Evolutionary conservation across 2,329 filamentous ascomycete genomes (phyloP), one percentile per base, ranked within the genome.

Genomic region (Aspergillus intermedius): DNA sequence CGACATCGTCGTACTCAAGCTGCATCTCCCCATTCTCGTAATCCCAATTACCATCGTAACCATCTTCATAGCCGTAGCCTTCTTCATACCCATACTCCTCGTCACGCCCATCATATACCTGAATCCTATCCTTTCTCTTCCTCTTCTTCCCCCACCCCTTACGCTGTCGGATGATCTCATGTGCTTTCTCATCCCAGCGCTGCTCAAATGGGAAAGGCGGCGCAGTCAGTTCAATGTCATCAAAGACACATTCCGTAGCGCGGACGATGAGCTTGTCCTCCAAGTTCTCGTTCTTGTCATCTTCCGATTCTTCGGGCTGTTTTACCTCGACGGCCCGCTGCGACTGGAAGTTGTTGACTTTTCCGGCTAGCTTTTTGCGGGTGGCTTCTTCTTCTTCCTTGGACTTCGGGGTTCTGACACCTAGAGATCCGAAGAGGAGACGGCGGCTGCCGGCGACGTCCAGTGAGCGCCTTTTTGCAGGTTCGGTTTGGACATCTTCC

Each of bases 131-230:
- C 60, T 78, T 82, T 48, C 61, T 60, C 57, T 69, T 72, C 21
- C 64, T 58, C 53, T 65, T 70, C 51, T 63, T 69, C 30, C 58
- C 57, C 48, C 54, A 61, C 19, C 61, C 67, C 54, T 66, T 70
- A 50, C 56, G 64, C 53, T 65, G 64, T 49, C 60, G 68, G 54
- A 74, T 75, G 60, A 55, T 62, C 44, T 60, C 55, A 46, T 80
- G 77, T 59, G 91, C 87, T 52, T 89, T 84, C 3, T 81, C 78
- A 66, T 95, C 88, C 91, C 91, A 96, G 42, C 87, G 80, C 66
- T 96, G 90, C 13, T 87, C 76, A 65, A 96, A 96, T 0, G 91
- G 91, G 61, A 94, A 96, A 0, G 91, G 88, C 0, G 91, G 91
- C 30, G 87, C 79, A 46, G 80, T 86, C 42, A 95, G 74, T 28